A percentile compares a stretch with the other conserved stretches of the same genome.
These are phyloP conservation scores for Diaporthe amygdali DNA, from an alignment of 2,329 filamentous ascomycete species.

Conservation along the genomic window DNA sequence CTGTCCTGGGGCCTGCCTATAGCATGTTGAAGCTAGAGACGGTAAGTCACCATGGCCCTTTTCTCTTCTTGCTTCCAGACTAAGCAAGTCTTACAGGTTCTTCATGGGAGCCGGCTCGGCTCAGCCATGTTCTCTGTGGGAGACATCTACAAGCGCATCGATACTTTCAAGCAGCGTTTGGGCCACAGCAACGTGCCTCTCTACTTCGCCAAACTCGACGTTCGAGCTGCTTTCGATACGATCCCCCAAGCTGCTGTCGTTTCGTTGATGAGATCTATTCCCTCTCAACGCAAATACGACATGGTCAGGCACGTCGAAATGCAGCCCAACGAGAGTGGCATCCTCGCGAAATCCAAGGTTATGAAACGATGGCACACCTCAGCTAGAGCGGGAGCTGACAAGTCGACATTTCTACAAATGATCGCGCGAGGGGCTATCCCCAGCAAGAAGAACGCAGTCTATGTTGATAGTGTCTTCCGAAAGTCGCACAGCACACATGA, in stretches of 20 bases:
- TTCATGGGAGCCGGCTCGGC: slow-evolving; percentile 68
- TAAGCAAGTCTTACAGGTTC: slow-evolving; percentile 38
- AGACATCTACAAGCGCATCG: slow-evolving; percentile 78
- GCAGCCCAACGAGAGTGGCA: slow-evolving; percentile 47
- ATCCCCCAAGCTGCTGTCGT: slow-evolving; percentile 84
- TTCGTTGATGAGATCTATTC: slow-evolving; percentile 65
- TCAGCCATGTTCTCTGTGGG: slow-evolving; percentile 81
- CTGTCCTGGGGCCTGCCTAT: slow-evolving; percentile 69
- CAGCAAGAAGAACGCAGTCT: slow-evolving; percentile 71
- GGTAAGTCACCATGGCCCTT: slow-evolving; percentile 43
- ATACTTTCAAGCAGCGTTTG: slow-evolving; percentile 66
- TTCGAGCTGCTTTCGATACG: slow-evolving; percentile 91
- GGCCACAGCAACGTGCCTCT: slow-evolving; percentile 49
- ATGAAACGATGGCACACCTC: slow-evolving; percentile 57
- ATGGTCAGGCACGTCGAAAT: slow-evolving; percentile 79
- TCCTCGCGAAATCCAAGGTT: slow-evolving; percentile 39
- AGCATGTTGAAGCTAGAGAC: slow-evolving; percentile 81
- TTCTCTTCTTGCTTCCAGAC: not conserved
- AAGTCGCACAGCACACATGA: slow-evolving; percentile 60
- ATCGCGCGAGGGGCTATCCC: slow-evolving; percentile 45
- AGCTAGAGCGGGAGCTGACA: slow-evolving; percentile 50
- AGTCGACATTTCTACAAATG: slow-evolving; percentile 48
- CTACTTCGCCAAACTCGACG: slow-evolving; percentile 93
- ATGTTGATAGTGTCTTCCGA: slow-evolving; percentile 72
- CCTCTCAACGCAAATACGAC: slow-evolving; percentile 66